Percentiles rank a stretch among this genome's conserved stretches.
phyloP scores from a whole-genome alignment of 768 basidiomycete species.

The Lyophyllum semitale region DNA sequence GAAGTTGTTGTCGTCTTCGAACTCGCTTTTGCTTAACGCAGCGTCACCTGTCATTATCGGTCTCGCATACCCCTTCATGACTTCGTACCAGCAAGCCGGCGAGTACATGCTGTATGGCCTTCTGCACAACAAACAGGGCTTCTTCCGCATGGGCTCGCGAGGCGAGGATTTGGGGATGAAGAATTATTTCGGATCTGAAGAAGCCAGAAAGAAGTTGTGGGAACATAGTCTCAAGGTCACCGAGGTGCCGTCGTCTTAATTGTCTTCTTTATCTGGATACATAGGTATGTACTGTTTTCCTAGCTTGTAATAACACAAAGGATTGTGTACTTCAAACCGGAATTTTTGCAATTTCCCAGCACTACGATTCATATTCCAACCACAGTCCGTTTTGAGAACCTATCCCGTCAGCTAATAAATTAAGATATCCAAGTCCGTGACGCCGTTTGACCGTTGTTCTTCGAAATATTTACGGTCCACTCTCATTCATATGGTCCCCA shows the following conservation, averaged over 20 bases:
- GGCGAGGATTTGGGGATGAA: constrained; percentile 35
- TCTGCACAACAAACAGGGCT: constrained; percentile 25
- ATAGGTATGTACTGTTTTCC: too few relatives aligned
- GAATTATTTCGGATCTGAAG: constrained; percentile 36
- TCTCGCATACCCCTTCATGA: constrained; percentile 19
- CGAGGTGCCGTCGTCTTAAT: constrained; percentile 2
- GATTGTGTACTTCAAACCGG: too few relatives aligned
- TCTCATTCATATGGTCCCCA: too few relatives aligned
- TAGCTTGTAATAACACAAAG: too few relatives aligned
- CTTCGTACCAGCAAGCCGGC: constrained; percentile 5
- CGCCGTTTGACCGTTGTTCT: too few relatives aligned
- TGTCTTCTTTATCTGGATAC: neutral
- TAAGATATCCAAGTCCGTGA: too few relatives aligned
- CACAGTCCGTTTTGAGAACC: too few relatives aligned
- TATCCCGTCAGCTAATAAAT: too few relatives aligned
- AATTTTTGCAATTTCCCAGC: too few relatives aligned
- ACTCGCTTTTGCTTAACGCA: constrained; percentile 24
- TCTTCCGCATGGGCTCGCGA: constrained; percentile 30
- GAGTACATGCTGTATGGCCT: constrained; percentile 38
- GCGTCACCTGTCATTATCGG: constrained; percentile 16
- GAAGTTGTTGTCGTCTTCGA: constrained; percentile 22
- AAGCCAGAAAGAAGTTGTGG: constrained; percentile 37
- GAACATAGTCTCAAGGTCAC: constrained; percentile 30
- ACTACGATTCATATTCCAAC: too few relatives aligned
- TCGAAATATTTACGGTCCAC: too few relatives aligned